Base-by-base conservation (phyloP, 2,329 filamentous ascomycete species). In the Bimuria novae-zelandiae region DNA sequence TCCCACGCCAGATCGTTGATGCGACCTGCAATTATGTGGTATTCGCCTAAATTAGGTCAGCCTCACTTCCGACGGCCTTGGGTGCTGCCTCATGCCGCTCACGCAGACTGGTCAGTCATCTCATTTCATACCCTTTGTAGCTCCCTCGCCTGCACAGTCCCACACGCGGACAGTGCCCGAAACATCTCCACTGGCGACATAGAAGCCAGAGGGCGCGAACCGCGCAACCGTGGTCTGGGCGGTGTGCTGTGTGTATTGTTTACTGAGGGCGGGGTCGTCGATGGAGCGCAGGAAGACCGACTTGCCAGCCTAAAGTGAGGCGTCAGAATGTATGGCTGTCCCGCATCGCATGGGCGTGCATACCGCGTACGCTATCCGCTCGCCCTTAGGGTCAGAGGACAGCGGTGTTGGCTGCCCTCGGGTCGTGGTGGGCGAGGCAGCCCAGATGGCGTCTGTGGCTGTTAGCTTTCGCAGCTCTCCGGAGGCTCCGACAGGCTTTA, bases 1-100 rank as follows among this genome's bases (percentile, higher is more conserved):
- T 97, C 94, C 92, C 94, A 99, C 1, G 92, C 93, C 61, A 99
- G 85, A 73, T 99, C 94, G 72, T 96, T 96, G 77, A 99, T 93
- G 49, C 90, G 88, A 11, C 94, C 94, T 29, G 90, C 92, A 68
- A 97, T 92, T 76, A 97, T 97, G 69, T 86, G 84, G 76, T 96
- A 97, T 75, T 97, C 93, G 62, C 92, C 82, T 82, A 57, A 14
- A 39, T 5, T n/a, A 30, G 30, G 59, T 70, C 59, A 71, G 67
- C 62, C 57, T 64, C 56, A 62, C 57, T 63, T 47, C 17, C 12
- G 8, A 37, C 22, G 4, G 14, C n/a, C 32, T 19, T 16, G 17
- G n/a, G 16, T 6, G 33, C 36, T 33, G 46, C 36, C 46, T 29
- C 33, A 25, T 22, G 45, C 25, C 22, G 23, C 32, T 27, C 22